These are phyloP conservation scores for Penstemon barbatus DNA, from an alignment of 257 asterid species.

Conservation along the genomic window DNA sequence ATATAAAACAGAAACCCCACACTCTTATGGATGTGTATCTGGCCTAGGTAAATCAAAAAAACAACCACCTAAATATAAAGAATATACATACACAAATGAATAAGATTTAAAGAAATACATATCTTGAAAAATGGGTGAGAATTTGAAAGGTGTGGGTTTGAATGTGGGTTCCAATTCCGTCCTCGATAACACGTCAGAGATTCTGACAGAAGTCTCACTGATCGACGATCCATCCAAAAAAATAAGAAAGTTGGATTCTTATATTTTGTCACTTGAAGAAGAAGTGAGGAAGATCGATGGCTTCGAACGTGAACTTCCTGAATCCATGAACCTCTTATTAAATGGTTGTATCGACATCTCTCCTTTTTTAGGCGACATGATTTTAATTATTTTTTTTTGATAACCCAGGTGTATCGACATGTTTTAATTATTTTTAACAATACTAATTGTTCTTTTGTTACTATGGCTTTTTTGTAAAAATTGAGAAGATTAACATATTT, in stretches of 20 bases:
- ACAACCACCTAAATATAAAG: neutral
- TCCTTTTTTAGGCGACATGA: no score
- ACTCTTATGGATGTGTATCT: neutral
- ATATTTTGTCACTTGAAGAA: constrained; percentile 29
- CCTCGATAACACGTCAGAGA: constrained; percentile 31
- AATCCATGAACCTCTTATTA: constrained; percentile 34
- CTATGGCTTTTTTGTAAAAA: no score
- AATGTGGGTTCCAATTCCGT: constrained; percentile 23
- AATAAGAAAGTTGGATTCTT: constrained; percentile 24
- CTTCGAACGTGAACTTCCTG: constrained; percentile 42
- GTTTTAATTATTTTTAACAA: no score
- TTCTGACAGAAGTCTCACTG: constrained; percentile 32
- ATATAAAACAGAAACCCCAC: constrained; percentile 20
- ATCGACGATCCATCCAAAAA: constrained; percentile 31
- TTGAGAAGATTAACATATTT: no score
- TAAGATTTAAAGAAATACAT: neutral
- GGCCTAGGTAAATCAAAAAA: constrained; percentile 7
- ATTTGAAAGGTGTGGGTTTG: constrained; percentile 26
- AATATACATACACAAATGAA: neutral
- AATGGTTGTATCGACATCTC: constrained; percentile 30
- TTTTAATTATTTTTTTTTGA: no score
- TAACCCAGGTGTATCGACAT: no score
- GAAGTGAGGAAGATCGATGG: constrained; percentile 37
- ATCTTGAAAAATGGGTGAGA: constrained; percentile 25
- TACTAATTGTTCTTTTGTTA: no score